Conservation (phyloP, 2,329 filamentous ascomycete species). For the Pestalotiopsis fici region DNA sequence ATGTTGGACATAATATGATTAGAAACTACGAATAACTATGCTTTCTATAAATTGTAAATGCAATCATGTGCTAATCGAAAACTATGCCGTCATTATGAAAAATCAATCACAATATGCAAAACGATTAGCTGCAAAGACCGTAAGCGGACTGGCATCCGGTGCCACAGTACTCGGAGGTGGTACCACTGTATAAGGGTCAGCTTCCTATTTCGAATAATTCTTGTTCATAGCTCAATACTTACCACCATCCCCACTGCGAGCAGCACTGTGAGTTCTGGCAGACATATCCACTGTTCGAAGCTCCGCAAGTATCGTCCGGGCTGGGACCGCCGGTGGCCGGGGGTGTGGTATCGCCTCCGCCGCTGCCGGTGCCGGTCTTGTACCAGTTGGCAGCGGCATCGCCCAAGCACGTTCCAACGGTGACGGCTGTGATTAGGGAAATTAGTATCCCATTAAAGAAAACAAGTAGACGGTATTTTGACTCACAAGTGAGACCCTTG, state of each 20-base stretch:
- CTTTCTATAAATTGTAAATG: conserved; percentile 3
- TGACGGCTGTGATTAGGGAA: conserved; percentile 4
- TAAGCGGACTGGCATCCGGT: conserved; percentile 11
- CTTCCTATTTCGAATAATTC: not conserved
- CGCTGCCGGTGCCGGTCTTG: not conserved
- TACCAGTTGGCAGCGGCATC: conserved; percentile 16
- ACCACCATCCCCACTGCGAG: conserved; percentile 10
- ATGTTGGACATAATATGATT: not conserved
- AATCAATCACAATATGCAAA: not conserved
- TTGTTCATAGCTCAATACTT: not conserved
- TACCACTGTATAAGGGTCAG: not conserved
- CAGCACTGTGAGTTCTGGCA: conserved; percentile 10
- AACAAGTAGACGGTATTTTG: not conserved
- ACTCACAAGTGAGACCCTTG: conserved; percentile 11
- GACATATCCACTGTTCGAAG: not conserved
- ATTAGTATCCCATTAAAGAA: not conserved
- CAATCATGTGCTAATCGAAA: not conserved
- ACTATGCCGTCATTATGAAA: not conserved
- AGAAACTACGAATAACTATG: not conserved
- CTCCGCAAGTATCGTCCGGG: conserved; percentile 7
- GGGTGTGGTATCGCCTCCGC: not conserved
- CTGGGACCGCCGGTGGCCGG: not conserved
- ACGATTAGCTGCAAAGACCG: conserved; percentile 4
- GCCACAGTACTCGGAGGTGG: conserved; percentile 10
- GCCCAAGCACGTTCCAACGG: conserved; percentile 16